Base-by-base conservation (phyloP, 2,329 filamentous ascomycete species). In the Neopestalotiopsis sp. region DNA sequence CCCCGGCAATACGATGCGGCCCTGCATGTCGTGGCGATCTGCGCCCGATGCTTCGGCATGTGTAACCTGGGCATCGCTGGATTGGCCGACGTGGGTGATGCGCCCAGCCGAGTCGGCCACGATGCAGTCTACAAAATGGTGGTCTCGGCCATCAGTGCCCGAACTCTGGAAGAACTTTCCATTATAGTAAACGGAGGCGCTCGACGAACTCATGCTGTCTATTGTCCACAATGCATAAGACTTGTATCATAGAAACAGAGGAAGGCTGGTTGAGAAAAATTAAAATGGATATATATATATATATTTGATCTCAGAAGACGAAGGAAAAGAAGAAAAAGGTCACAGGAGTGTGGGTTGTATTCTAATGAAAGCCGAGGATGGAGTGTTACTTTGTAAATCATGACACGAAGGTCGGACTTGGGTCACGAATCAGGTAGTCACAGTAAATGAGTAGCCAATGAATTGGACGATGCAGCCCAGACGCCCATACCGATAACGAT, bases 131-230 rank as follows among this genome's bases (percentile, higher is more conserved):
- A 78, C 78, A 71, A 84, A 84, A 9, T 71, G 69, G 68, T 75
- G 72, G 56, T 72, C 57, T 52, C 73, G 69, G 34, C 75, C 75
- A 45, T 68, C 70, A 4, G 69, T 65, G 24, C 70, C 87, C 7
- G 78, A 81, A 13, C 79, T 81, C 12, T 88, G 89, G 30, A 88
- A 87, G 74, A 89, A 85, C 40, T 87, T 91, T 82, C 89, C 86
- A 3, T 82, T 85, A 62, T 80, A 82, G 10, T 89, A 91, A 40
- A 92, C 89, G 17, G 3, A 13, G 14, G 45, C 42, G 10, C 17
- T 14, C n/a, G 42, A 40, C 13, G 42, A 20, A 10, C 4, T 13
- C 64, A 66, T 66, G 6, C 4, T 65, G 24, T 20, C 45, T 60
- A 1, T 60, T 60, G 14, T 60, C 28, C 6, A 38, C 34, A 10